Conservation (phyloP, 805 yeast species). For the Hanseniaspora meyeri region DNA sequence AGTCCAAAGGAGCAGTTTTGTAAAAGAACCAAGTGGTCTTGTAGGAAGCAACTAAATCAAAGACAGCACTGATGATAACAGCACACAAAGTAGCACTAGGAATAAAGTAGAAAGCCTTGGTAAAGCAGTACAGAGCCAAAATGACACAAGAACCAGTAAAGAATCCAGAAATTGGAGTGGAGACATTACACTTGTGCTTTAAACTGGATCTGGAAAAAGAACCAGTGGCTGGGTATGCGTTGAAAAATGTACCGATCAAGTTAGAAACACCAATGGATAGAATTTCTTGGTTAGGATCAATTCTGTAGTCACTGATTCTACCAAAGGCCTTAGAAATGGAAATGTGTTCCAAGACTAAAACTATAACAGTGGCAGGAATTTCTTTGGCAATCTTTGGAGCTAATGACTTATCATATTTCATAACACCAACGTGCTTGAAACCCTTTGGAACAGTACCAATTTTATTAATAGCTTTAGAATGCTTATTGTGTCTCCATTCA, state of each 20-base stretch:
- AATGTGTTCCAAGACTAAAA: slow-evolving; percentile 78
- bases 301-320: slow-evolving; percentile 78
- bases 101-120: slow-evolving; percentile 73
- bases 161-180: slow-evolving; percentile 86
- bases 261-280: slow-evolving; percentile 89
- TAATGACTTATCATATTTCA: slow-evolving; percentile 50
- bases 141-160: slow-evolving; percentile 82
- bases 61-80: slow-evolving; percentile 84
- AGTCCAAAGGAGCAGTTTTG: slow-evolving; percentile 63
- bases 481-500: slow-evolving; percentile 42
- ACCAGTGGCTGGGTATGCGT: slow-evolving; percentile 92
- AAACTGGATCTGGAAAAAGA: slow-evolving; percentile 90
- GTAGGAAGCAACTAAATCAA: slow-evolving; percentile 66
- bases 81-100: slow-evolving; percentile 84
- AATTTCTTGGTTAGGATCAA: slow-evolving; percentile 85
- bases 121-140: slow-evolving; percentile 72
- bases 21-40: slow-evolving; percentile 57
- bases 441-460: slow-evolving; percentile 78
- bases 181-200: slow-evolving; percentile 88
- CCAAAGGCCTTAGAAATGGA: slow-evolving; percentile 91
- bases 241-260: slow-evolving; percentile 80
- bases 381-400: slow-evolving; percentile 54
- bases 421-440: slow-evolving; percentile 60
- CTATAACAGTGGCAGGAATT: slow-evolving; percentile 73
- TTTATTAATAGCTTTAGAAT: slow-evolving; percentile 36